Evolutionary conservation across 1,284 basidiomycete species (phyloP).

Genomic region (Uromyces viciae-fabae): DNA sequence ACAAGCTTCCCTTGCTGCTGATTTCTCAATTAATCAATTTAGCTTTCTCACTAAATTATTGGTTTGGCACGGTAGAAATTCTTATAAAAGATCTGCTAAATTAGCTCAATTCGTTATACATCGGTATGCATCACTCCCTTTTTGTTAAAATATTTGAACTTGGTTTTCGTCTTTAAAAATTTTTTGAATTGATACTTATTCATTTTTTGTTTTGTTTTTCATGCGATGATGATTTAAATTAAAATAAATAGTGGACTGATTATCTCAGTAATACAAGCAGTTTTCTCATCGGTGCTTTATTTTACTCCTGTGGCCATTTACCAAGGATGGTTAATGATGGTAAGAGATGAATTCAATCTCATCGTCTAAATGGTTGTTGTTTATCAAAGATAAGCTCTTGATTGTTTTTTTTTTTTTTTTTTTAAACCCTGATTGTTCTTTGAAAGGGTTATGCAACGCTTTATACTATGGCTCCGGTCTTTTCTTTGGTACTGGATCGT

Average conservation of each 20-base stretch:
- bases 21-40: slow-evolving; percentile 97
- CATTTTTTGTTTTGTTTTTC: neutral
- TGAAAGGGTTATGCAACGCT: slow-evolving; percentile 81
- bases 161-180: neutral
- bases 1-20: slow-evolving; percentile 94
- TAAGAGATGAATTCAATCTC: neutral
- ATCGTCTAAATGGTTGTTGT: neutral
- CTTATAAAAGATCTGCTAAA: slow-evolving; percentile 95
- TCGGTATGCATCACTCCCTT: slow-evolving; percentile 56
- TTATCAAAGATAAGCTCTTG: neutral
- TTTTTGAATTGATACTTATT: neutral
- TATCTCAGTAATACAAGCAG: slow-evolving; percentile 79
- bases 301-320: slow-evolving; percentile 98
- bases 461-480: slow-evolving; percentile 98
- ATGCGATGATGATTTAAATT: neutral
- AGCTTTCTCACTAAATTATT: slow-evolving; percentile 89
- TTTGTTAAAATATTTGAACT: no score
- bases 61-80: slow-evolving; percentile 94
- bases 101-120: slow-evolving; percentile 98
- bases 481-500: slow-evolving; percentile 88
- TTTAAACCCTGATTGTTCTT: neutral
- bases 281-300: slow-evolving; percentile 92
- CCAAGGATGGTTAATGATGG: slow-evolving; percentile 93
- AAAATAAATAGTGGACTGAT: slow-evolving; percentile 77
- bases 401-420: neutral